Conservation (phyloP, 805 yeast species). For the Ogataea degrootiae region DNA sequence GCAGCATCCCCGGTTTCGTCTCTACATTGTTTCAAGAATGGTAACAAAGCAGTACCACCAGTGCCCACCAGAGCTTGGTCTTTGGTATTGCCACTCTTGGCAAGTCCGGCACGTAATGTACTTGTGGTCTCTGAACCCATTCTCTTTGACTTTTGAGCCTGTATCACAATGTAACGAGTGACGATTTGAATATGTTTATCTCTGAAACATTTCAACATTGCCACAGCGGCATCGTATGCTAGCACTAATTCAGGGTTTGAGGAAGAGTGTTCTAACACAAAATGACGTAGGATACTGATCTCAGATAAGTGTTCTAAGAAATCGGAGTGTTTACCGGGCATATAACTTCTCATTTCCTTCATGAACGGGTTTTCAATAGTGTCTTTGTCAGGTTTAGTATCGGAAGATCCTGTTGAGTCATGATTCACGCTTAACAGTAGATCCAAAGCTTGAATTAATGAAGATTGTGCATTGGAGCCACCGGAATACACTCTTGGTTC, state of each 20-base stretch:
- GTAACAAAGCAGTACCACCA: conserved; percentile 89
- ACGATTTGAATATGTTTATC: conserved; percentile 93
- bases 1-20: conserved; percentile 95
- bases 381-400: conserved; percentile 4
- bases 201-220: conserved; percentile 82
- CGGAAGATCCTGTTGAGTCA: conserved; percentile 61
- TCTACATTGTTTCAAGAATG: conserved; percentile 90
- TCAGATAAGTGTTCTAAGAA: conserved; percentile 60
- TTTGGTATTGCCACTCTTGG: conserved; percentile 35
- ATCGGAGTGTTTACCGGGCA: conserved; percentile 84
- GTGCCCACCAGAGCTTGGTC: conserved; percentile 71
- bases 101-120: conserved; percentile 65
- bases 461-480: conserved; percentile 92
- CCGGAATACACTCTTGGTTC: conserved; percentile 64
- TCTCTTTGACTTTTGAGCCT: conserved; percentile 54
- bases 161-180: conserved; percentile 78
- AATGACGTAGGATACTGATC: conserved; percentile 59
- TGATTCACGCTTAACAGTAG: conserved; percentile 73
- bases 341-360: conserved; percentile 78
- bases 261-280: conserved; percentile 41
- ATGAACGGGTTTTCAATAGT: conserved; percentile 46
- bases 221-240: conserved; percentile 84
- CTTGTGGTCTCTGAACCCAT: conserved; percentile 45
- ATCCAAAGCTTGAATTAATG: conserved; percentile 84
- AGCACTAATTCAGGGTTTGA: conserved; percentile 53